phyloP scores from a whole-genome alignment of 805 yeast species.

The Suhomyces sp. region DNA sequence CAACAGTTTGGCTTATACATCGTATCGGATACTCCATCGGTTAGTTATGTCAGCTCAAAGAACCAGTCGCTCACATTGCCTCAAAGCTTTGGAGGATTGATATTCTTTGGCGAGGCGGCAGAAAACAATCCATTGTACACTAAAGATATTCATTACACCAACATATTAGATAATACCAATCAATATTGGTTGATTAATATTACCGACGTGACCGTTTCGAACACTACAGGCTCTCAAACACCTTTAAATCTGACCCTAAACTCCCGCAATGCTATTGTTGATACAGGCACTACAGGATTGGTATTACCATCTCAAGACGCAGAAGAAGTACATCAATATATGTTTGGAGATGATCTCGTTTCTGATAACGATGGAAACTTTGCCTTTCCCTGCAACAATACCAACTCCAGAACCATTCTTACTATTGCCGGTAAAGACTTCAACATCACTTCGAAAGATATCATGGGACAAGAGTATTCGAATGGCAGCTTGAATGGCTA shows the following conservation, averaged over 20 bases:
- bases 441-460: conserved; percentile 41
- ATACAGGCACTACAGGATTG: conserved; percentile 65
- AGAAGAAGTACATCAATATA: conserved; percentile 38
- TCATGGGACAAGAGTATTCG: conserved; percentile 49
- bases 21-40: conserved; percentile 12
- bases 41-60: conserved; percentile 12
- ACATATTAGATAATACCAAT: conserved; percentile 28
- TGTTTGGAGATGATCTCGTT: conserved; percentile 46
- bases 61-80: conserved; percentile 29
- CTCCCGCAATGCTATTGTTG: conserved; percentile 49
- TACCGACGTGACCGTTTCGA: conserved; percentile 30
- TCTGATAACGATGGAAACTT: conserved; percentile 58
- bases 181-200: conserved; percentile 54
- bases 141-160: conserved; percentile 38
- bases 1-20: conserved; percentile 37
- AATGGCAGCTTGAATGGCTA: conserved; percentile 38
- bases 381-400: conserved; percentile 56
- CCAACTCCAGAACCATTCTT: conserved; percentile 30
- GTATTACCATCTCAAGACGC: conserved; percentile 58
- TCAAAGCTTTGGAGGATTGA: conserved; percentile 23
- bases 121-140: conserved; percentile 11
- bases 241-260: neutral
- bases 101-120: conserved; percentile 23
- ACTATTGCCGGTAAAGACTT: conserved; percentile 45
- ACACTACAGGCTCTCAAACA: conserved; percentile 12